Evolutionary conservation across 2,329 filamentous ascomycete genomes (phyloP).

Genomic region (Cladobotryum protrusum): DNA sequence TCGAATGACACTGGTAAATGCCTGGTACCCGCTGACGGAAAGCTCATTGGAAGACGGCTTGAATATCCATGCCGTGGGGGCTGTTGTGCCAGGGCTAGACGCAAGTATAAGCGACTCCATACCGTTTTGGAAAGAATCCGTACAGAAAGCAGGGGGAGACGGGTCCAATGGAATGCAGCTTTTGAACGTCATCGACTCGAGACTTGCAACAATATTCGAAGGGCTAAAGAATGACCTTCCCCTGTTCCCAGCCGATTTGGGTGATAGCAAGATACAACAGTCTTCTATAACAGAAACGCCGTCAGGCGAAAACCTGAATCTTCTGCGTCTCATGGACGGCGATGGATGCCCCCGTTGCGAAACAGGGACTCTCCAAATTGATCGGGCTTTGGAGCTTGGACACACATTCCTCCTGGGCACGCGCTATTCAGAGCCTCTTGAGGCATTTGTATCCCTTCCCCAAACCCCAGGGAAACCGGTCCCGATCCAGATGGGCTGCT

Average conservation of each 20-base stretch:
- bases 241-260: slow-evolving; percentile 17
- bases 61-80: slow-evolving; percentile 57
- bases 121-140: slow-evolving; percentile 44
- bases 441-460: slow-evolving; percentile 50
- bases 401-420: slow-evolving; percentile 94
- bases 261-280: slow-evolving; percentile 11
- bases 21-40: slow-evolving; percentile 51
- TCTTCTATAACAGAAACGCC: slow-evolving; percentile 25
- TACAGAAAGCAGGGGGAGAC: slow-evolving; percentile 15
- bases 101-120: slow-evolving; percentile 57
- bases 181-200: slow-evolving; percentile 31
- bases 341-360: slow-evolving; percentile 69
- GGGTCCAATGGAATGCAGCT: slow-evolving; percentile 12
- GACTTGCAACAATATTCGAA: slow-evolving; percentile 21
- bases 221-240: slow-evolving; percentile 19
- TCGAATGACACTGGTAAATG: slow-evolving; percentile 60
- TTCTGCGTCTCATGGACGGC: slow-evolving; percentile 59
- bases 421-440: slow-evolving; percentile 73
- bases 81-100: slow-evolving; percentile 61
- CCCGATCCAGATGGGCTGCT: slow-evolving; percentile 87
- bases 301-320: slow-evolving; percentile 42
- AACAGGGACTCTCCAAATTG: slow-evolving; percentile 54
- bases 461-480: slow-evolving; percentile 28
- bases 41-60: slow-evolving; percentile 28
- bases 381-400: slow-evolving; percentile 79